Evolutionary conservation across 108 stramenopile species (phyloP).

Genomic region (Conticribra guillardii): DNA sequence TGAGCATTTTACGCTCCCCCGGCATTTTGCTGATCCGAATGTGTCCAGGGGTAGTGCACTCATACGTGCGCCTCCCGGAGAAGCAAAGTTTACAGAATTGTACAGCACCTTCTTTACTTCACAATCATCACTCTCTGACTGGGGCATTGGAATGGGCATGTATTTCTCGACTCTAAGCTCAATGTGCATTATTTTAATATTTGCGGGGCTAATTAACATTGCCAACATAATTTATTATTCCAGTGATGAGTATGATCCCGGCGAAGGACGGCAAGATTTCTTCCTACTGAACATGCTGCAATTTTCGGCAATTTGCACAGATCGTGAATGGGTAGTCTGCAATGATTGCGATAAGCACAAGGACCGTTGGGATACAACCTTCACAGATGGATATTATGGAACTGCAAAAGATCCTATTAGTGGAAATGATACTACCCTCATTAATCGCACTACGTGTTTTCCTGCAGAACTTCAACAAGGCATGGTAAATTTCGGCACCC

Average conservation of each 20-base stretch:
- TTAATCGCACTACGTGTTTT: slow-evolving; percentile 32
- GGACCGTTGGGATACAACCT: slow-evolving; percentile 10
- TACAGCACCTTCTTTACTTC: slow-evolving; percentile 53
- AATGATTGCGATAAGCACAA: slow-evolving; percentile 16
- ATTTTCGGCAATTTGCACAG: slow-evolving; percentile 57
- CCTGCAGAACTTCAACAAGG: slow-evolving; percentile 39
- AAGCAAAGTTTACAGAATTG: slow-evolving; percentile 55
- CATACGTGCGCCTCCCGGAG: slow-evolving; percentile 68
- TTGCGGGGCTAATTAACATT: slow-evolving; percentile 35
- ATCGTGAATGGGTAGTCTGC: slow-evolving; percentile 73
- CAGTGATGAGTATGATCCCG: slow-evolving; percentile 29
- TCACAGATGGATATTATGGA: slow-evolving; percentile 31
- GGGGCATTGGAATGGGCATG: slow-evolving; percentile 64
- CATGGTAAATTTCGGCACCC: slow-evolving; percentile 61
- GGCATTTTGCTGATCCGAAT: slow-evolving; percentile 42
- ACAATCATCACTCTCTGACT: slow-evolving; percentile 56
- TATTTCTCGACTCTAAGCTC: slow-evolving; percentile 63
- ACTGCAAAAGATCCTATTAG: slow-evolving; percentile 14
- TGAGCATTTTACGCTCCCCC: slow-evolving; percentile 76
- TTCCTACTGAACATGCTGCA: slow-evolving; percentile 24
- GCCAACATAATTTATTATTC: slow-evolving; percentile 42
- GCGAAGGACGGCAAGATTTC: neutral
- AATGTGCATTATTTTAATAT: slow-evolving; percentile 11
- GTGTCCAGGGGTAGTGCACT: slow-evolving; percentile 9
- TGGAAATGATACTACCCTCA: slow-evolving; percentile 24